Conservation (phyloP, 257 asterid genomes). For the Schizonepeta tenuifolia region DNA sequence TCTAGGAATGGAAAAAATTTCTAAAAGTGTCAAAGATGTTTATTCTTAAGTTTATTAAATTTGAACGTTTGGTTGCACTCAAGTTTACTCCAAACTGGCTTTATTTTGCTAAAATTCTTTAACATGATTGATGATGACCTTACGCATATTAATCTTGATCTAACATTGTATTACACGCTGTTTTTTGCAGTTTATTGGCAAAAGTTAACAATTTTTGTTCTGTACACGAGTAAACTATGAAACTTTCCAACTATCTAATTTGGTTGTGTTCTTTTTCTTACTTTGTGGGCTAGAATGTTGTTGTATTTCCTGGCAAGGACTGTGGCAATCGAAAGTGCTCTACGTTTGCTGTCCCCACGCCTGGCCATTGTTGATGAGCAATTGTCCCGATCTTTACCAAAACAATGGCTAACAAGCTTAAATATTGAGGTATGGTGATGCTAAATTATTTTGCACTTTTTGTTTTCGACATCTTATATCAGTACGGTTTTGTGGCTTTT, state of each 20-base stretch:
- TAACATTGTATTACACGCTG: not conserved
- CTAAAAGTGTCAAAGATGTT: not conserved
- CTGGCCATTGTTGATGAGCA: constrained; percentile 27
- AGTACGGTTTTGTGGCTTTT: not conserved
- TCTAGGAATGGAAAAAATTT: not conserved
- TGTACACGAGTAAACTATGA: not conserved
- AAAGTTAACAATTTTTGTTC: not conserved
- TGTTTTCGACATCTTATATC: not conserved
- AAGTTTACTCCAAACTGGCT: not conserved
- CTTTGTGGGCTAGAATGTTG: constrained; percentile 21
- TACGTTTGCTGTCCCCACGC: constrained; percentile 23
- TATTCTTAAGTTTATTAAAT: not conserved
- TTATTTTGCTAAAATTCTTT: not conserved
- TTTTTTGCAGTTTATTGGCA: not conserved
- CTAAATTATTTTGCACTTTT: not conserved
- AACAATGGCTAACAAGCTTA: constrained; percentile 24
- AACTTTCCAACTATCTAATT: constrained; percentile 6
- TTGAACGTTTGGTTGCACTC: not conserved
- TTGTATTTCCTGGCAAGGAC: constrained; percentile 21
- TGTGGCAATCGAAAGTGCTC: constrained; percentile 27
- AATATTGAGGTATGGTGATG: constrained; percentile 17
- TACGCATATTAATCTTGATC: not conserved
- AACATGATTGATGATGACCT: not conserved
- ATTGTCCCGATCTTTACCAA: constrained; percentile 9
- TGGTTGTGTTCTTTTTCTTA: not conserved